These are phyloP conservation scores for Lithospermum erythrorhizon DNA, from an alignment of 257 asterid genomes.

Conservation along the genomic window DNA sequence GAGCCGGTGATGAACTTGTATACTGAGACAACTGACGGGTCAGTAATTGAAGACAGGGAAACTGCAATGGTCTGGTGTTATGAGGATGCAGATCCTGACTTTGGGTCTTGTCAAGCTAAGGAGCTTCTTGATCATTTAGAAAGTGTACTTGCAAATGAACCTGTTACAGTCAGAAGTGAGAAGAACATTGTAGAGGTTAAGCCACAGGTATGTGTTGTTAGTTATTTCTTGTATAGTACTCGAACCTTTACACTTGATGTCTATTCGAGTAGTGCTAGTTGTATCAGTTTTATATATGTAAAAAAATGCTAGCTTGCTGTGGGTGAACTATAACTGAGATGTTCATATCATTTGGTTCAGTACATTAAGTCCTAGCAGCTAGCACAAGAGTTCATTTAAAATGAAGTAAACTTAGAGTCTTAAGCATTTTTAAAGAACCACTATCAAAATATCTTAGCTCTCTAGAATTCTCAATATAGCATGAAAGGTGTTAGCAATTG, in stretches of 20 bases:
- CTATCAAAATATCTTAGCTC: not conserved
- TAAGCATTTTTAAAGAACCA: not conserved
- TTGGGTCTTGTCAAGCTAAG: slow-evolving; percentile 89
- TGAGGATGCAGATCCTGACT: slow-evolving; percentile 91
- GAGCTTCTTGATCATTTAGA: slow-evolving; percentile 86
- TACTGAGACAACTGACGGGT: slow-evolving; percentile 85
- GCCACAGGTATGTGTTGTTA: slow-evolving; percentile 61
- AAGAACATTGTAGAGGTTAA: slow-evolving; percentile 70
- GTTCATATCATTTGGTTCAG: not conserved
- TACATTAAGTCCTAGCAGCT: not conserved
- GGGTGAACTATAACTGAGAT: not conserved
- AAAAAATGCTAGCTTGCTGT: not conserved
- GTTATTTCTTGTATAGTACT: not conserved
- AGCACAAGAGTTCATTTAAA: not conserved
- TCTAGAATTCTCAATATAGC: not conserved
- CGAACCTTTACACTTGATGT: not conserved
- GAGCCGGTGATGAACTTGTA: slow-evolving; percentile 84
- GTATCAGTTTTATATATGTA: not conserved
- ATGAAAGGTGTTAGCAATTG: not conserved
- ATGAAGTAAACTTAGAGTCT: not conserved
- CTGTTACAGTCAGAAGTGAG: slow-evolving; percentile 78
- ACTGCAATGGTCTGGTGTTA: slow-evolving; percentile 83
- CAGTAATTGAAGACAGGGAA: slow-evolving; percentile 64
- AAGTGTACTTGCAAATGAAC: slow-evolving; percentile 82
- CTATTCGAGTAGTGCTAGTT: not conserved